These are phyloP conservation scores for Irpex lacteus DNA, from an alignment of 1,284 basidiomycete species.

Conservation along the genomic window DNA sequence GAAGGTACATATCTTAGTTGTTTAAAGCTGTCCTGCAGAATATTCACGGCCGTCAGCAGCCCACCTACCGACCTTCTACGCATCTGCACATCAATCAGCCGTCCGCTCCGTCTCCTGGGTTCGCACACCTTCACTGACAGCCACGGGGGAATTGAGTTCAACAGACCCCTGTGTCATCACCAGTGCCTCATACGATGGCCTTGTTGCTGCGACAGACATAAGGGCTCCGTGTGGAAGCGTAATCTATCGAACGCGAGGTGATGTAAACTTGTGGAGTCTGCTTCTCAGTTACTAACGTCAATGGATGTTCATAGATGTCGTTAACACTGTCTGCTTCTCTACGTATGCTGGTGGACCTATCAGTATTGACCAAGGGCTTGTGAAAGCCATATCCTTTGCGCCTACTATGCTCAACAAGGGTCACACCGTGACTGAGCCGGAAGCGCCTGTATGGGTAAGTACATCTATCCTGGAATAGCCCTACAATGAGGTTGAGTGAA, in stretches of 20 bases:
- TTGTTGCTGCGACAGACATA: slow-evolving; percentile 71
- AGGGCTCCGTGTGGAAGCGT: slow-evolving; percentile 60
- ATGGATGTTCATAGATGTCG: slow-evolving; percentile 52
- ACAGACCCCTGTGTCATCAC: slow-evolving; percentile 70
- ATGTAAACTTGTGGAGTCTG: slow-evolving; percentile 21
- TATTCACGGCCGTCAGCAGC: slow-evolving; percentile 21
- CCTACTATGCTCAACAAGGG: slow-evolving; percentile 74
- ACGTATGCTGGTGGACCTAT: slow-evolving; percentile 63
- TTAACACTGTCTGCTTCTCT: slow-evolving; percentile 64
- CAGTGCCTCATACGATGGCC: slow-evolving; percentile 77
- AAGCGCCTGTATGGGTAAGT: slow-evolving; percentile 79
- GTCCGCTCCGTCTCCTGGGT: slow-evolving; percentile 75
- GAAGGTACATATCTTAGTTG: not conserved
- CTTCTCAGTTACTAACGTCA: not conserved
- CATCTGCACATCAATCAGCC: slow-evolving; percentile 74
- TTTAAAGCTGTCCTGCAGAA: not conserved
- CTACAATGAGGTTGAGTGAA: not conserved
- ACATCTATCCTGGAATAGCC: not conserved
- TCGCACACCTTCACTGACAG: slow-evolving; percentile 54
- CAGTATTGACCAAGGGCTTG: slow-evolving; percentile 76
- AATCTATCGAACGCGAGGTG: slow-evolving; percentile 73
- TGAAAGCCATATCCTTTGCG: slow-evolving; percentile 70
- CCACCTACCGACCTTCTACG: slow-evolving; percentile 67
- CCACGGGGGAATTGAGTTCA: slow-evolving; percentile 41
- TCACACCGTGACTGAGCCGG: slow-evolving; percentile 66